Evolutionary conservation across 495 filamentous ascomycete species (phyloP).

Genomic region (Penicillium nucicola): DNA sequence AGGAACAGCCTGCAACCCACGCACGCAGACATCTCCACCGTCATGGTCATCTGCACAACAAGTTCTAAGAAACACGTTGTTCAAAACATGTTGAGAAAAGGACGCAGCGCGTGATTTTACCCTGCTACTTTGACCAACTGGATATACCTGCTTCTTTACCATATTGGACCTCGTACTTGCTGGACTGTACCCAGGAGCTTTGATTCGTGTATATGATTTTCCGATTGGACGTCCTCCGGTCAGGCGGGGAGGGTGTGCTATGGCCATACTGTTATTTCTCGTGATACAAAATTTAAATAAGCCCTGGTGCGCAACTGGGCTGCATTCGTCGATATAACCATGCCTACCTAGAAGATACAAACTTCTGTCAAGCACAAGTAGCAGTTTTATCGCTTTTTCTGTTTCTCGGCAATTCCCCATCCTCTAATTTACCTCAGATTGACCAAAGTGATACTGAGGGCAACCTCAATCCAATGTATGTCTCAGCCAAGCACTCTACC

Average conservation of each 20-base stretch:
- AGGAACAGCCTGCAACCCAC: constrained; percentile 8
- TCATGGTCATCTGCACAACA: constrained; percentile 24
- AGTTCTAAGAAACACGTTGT: constrained; percentile 1
- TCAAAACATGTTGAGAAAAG: background rate
- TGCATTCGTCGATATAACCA: background rate
- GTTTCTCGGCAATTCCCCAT: background rate
- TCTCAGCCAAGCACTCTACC: background rate
- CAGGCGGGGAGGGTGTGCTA: constrained; percentile 8
- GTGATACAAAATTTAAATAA: constrained; percentile 16
- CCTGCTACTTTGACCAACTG: background rate
- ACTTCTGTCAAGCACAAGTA: background rate
- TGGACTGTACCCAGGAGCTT: constrained; percentile 10
- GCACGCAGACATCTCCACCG: constrained; percentile 21
- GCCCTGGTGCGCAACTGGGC: constrained; percentile 12
- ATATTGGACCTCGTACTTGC: background rate
- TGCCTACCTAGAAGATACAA: constrained; percentile 3
- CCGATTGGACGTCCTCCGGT: constrained; percentile 4
- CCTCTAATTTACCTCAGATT: background rate
- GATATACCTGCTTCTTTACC: background rate
- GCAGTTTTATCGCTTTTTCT: no score
- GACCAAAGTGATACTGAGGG: background rate
- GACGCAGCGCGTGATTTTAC: constrained; percentile 14
- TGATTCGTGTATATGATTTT: constrained; percentile 22
- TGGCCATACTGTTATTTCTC: constrained; percentile 20
- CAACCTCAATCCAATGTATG: background rate